Evolutionary conservation across 1,284 basidiomycete species (phyloP).

Genomic region (Fomitopsis pinicola): DNA sequence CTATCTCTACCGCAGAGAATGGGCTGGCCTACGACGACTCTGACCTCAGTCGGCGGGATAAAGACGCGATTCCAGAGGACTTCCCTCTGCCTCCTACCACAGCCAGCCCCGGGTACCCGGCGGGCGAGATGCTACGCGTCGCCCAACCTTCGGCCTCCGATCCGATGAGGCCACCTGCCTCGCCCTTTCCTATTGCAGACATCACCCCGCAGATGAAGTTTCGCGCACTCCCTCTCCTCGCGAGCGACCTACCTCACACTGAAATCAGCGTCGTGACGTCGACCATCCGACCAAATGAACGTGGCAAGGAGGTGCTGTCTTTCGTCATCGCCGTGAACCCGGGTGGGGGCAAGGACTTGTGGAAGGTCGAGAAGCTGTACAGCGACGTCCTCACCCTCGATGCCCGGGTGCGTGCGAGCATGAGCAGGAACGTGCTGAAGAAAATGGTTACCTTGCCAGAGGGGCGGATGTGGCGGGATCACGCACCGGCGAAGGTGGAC

Average conservation of each 20-base stretch:
- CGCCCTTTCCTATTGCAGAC: slow-evolving; percentile 23
- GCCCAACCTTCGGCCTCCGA: neutral
- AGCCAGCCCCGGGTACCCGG: neutral
- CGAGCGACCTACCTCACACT: slow-evolving; percentile 64
- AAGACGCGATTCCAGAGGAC: slow-evolving; percentile 24
- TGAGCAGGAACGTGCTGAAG: slow-evolving; percentile 69
- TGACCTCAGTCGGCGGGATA: neutral
- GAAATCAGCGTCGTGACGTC: slow-evolving; percentile 64
- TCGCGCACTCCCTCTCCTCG: slow-evolving; percentile 67
- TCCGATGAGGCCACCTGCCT: slow-evolving; percentile 14
- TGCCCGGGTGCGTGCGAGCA: slow-evolving; percentile 56
- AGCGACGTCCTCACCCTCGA: slow-evolving; percentile 88
- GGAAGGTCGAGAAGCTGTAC: slow-evolving; percentile 94
- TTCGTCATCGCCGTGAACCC: slow-evolving; percentile 73
- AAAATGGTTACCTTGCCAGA: slow-evolving; percentile 85
- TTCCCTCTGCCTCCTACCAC: slow-evolving; percentile 31
- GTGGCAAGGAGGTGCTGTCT: slow-evolving; percentile 82
- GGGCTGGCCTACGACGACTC: slow-evolving; percentile 11
- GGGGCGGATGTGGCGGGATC: slow-evolving; percentile 92
- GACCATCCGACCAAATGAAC: slow-evolving; percentile 79
- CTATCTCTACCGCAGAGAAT: slow-evolving; percentile 7
- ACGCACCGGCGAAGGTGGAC: slow-evolving; percentile 94
- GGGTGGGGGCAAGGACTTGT: slow-evolving; percentile 64
- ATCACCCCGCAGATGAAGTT: slow-evolving; percentile 36
- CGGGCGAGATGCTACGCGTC: neutral